These are phyloP conservation scores for Boletus vermiculosoides DNA, from an alignment of 768 basidiomycete species.

Conservation along the genomic window DNA sequence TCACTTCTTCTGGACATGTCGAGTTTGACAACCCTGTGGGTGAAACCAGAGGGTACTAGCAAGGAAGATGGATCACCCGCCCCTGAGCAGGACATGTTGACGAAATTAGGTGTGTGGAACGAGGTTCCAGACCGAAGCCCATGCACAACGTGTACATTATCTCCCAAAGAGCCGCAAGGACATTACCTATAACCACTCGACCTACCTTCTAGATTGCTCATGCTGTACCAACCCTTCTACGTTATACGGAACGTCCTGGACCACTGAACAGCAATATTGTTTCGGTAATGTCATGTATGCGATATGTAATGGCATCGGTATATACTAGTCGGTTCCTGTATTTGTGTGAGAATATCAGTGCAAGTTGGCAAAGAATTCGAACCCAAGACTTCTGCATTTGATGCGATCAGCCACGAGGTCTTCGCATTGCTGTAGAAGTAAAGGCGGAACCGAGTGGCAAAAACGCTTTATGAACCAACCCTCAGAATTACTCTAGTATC, in stretches of 20 bases:
- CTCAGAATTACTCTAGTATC: not conserved
- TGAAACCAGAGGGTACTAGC: conserved; percentile 2
- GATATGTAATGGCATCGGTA: not conserved
- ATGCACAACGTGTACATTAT: not conserved
- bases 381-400: not conserved
- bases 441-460: not conserved
- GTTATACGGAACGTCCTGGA: not conserved
- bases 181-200: not conserved
- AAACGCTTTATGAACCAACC: not conserved
- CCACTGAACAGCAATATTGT: not conserved
- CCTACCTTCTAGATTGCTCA: not conserved
- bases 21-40: conserved; percentile 10
- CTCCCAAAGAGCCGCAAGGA: not conserved
- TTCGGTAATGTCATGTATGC: not conserved
- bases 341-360: not conserved
- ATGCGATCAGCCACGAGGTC: not conserved
- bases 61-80: not conserved
- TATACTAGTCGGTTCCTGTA: not conserved
- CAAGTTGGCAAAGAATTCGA: not conserved
- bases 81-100: conserved; percentile 19
- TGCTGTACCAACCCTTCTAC: not conserved
- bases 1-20: conserved; percentile 14
- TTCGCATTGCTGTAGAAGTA: not conserved
- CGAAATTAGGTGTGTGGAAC: conserved; percentile 21
- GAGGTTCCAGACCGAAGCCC: not conserved